Conservation (phyloP, 2,329 filamentous ascomycete species). For the Calonectria hongkongensis region DNA sequence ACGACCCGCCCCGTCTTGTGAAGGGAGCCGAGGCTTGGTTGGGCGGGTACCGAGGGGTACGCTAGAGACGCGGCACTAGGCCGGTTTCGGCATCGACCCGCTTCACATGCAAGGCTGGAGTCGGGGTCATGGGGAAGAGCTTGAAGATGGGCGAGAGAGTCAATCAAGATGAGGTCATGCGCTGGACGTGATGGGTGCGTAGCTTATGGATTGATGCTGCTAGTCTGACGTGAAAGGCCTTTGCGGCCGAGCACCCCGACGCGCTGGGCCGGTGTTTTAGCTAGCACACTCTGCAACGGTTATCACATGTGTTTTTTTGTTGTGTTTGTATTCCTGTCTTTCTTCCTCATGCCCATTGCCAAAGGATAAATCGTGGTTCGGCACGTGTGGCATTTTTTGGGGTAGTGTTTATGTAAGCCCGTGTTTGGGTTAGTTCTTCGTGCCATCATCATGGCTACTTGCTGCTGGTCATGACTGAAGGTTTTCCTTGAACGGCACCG, state of each 20-base stretch:
- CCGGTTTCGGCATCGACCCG: constrained; percentile 43
- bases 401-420: constrained; percentile 28
- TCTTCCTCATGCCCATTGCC: neutral
- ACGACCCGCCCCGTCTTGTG: constrained; percentile 44
- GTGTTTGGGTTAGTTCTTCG: constrained; percentile 11
- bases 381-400: constrained; percentile 14
- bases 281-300: constrained; percentile 11
- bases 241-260: constrained; percentile 1
- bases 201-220: constrained; percentile 18
- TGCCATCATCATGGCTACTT: constrained; percentile 28
- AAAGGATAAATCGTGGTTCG: constrained; percentile 11
- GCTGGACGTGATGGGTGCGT: constrained; percentile 48
- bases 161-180: constrained; percentile 55
- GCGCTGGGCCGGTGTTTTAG: constrained; percentile 2
- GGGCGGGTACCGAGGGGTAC: constrained; percentile 55
- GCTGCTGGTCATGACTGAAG: constrained; percentile 3
- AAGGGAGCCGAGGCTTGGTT: constrained; percentile 57
- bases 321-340: neutral
- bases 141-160: constrained; percentile 16
- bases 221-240: constrained; percentile 20
- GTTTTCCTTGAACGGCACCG: neutral
- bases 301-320: constrained; percentile 34
- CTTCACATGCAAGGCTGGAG: constrained; percentile 56
- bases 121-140: constrained; percentile 33
- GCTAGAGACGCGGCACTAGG: constrained; percentile 53